phyloP scores from a whole-genome alignment of 2,329 filamentous ascomycete species.

The Fusarium floridanum region DNA sequence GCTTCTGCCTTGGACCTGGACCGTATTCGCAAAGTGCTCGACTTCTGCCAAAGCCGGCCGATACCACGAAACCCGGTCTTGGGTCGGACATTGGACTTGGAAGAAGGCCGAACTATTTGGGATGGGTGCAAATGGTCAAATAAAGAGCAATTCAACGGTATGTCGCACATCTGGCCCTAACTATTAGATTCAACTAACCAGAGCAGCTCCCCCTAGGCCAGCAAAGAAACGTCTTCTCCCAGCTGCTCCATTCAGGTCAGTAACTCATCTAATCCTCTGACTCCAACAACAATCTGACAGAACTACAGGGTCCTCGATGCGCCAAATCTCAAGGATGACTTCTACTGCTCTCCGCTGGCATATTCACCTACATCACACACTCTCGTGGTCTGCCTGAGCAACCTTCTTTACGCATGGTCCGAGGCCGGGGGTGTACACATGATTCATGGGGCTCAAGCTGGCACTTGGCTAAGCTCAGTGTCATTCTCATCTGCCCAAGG shows the following conservation, averaged over 20 bases:
- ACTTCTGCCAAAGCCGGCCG: constrained; percentile 55
- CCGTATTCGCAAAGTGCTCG: constrained; percentile 74
- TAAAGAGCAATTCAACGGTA: constrained; percentile 28
- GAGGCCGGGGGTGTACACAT: constrained; percentile 75
- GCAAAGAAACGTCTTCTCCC: constrained; percentile 66
- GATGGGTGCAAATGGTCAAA: constrained; percentile 44
- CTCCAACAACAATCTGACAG: constrained; percentile 49
- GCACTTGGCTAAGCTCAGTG: constrained; percentile 80
- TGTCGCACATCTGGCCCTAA: neutral
- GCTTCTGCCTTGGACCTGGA: constrained; percentile 87
- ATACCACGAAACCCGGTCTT: constrained; percentile 11
- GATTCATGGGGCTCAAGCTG: constrained; percentile 52
- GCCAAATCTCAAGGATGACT: constrained; percentile 90
- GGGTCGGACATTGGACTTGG: neutral
- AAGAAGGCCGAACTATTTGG: constrained; percentile 42
- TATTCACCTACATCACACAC: constrained; percentile 82
- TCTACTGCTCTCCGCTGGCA: constrained; percentile 91
- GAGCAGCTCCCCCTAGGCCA: constrained; percentile 32
- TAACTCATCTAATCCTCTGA: neutral
- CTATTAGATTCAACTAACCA: constrained; percentile 9
- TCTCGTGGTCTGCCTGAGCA: constrained; percentile 85
- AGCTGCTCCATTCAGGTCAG: constrained; percentile 80
- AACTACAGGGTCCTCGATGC: constrained; percentile 81
- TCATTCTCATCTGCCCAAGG: constrained; percentile 88
- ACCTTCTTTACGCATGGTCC: constrained; percentile 89